Percentiles rank a stretch among this genome's conserved stretches.
These are phyloP conservation scores for Papilionanthe hybrid DNA, from an alignment of 116 monocot species.

Conservation along the genomic window DNA sequence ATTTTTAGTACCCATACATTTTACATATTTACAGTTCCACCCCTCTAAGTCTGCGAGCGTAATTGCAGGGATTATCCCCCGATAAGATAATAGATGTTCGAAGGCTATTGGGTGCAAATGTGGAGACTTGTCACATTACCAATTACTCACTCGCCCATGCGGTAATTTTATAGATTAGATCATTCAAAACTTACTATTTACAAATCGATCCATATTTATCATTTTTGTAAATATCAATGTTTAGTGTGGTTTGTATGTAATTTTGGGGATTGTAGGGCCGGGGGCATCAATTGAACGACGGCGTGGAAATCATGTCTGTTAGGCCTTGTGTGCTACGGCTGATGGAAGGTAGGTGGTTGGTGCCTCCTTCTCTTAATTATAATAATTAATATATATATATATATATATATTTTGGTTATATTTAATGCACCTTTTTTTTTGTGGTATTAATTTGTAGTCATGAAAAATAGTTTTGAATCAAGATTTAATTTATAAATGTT, in stretches of 20 bases:
- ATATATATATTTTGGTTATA: too few relatives aligned
- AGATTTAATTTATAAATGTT: too few relatives aligned
- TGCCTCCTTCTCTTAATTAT: too few relatives aligned
- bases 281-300: slow-evolving; percentile 45
- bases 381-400: too few relatives aligned
- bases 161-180: slow-evolving; percentile 29
- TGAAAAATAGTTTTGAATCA: too few relatives aligned
- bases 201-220: not conserved
- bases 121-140: slow-evolving; percentile 80
- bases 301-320: slow-evolving; percentile 64
- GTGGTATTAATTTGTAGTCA: too few relatives aligned
- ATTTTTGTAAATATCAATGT: too few relatives aligned
- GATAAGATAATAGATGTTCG: slow-evolving; percentile 83
- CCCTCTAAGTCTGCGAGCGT: not conserved
- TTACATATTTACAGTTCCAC: not conserved
- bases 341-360: slow-evolving; percentile 47
- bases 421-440: too few relatives aligned
- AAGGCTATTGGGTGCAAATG: slow-evolving; percentile 62
- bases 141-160: slow-evolving; percentile 62
- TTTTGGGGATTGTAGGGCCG: slow-evolving; percentile 28
- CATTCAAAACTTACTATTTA: not conserved
- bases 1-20: not conserved
- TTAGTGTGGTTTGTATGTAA: too few relatives aligned
- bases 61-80: slow-evolving; percentile 73
- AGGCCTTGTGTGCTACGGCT: slow-evolving; percentile 64